Base-by-base conservation (phyloP, 2,329 filamentous ascomycete genomes). In the Sclerotinia sclerotiorum region DNA sequence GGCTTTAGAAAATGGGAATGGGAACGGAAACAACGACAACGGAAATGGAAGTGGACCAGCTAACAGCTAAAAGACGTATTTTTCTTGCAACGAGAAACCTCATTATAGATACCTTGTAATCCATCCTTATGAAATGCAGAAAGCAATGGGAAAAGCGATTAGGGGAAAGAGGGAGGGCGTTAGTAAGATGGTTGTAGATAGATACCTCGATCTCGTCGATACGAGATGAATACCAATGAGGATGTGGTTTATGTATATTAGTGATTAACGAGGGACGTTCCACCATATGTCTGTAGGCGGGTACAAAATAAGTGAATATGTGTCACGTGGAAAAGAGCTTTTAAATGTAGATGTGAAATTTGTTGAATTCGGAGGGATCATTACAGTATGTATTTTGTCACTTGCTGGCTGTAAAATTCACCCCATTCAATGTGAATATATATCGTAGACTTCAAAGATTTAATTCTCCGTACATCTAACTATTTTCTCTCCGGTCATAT, bases 111-210 rank as follows among this genome's bases (percentile, higher is more conserved):
- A 24, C 60, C n/a, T 21, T 27, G 29, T 21, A 39, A 32, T 39
- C 3, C 60, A 39, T n/a, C 10, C 11, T n/a, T n/a, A 35, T 56
- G 5, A 51, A 24, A 51, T 35, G 7, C 19, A 13, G 27, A 8
- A 39, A 51, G 46, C 4, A 24, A 32, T 51, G 8, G 8, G 24
- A 39, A 62, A 39, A 39, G 29, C 58, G 7, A 21, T 39, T 19
- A 3, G 6, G 27, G 11, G 49, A 19, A n/a, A 8, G 21, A 48
- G 42, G 49, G 13, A 19, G 29, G 44, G 44, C 39, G 39, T 42
- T 42, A n/a, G 27, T 49, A 49, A 48, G 13, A 35, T n/a, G 51
- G 15, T 42, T 63, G 60, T 63, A 63, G 46, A 62, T 51, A 62
- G 46, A 63, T 63, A 63, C 46, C 46, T 51, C 13, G 29, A 46